Evolutionary conservation across 2,329 filamentous ascomycete species (phyloP).

Genomic region (Capronia coronata): DNA sequence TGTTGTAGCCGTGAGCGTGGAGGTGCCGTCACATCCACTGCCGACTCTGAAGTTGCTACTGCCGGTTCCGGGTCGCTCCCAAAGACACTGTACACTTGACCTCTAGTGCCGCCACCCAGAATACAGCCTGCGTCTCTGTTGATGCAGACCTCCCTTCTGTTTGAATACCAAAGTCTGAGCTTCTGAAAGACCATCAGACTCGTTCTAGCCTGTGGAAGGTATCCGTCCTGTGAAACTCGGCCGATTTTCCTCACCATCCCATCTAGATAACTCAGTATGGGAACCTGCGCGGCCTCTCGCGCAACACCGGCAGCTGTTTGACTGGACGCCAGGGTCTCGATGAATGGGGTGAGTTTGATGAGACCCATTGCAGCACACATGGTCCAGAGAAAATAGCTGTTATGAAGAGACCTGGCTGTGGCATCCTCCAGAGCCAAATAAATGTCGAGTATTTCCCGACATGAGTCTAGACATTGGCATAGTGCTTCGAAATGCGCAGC

Average conservation of each 20-base stretch:
- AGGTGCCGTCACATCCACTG: background rate
- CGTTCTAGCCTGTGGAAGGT: conserved; percentile 59
- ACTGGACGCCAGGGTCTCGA: conserved; percentile 34
- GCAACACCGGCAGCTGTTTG: too few species aligned
- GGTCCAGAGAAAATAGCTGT: conserved; percentile 63
- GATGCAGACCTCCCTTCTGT: conserved; percentile 35
- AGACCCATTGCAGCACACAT: conserved; percentile 64
- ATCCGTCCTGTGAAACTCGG: conserved; percentile 54
- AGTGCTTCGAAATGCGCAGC: conserved; percentile 59
- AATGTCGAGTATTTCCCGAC: conserved; percentile 56
- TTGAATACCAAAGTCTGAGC: conserved; percentile 61
- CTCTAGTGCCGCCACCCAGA: background rate
- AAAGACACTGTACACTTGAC: conserved; percentile 3
- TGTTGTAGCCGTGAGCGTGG: too few species aligned
- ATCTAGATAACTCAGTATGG: conserved; percentile 58
- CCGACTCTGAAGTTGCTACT: background rate
- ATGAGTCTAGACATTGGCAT: conserved; percentile 56
- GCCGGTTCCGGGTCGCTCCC: background rate
- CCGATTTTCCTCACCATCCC: conserved; percentile 61
- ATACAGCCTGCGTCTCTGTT: background rate
- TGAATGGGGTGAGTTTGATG: conserved; percentile 65
- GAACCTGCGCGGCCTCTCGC: too few species aligned
- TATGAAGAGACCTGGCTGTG: conserved; percentile 58
- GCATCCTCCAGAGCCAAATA: conserved; percentile 56
- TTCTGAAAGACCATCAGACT: conserved; percentile 64